A percentile compares a stretch with the other conserved stretches of the same genome.
Evolutionary conservation across 805 yeast genomes (phyloP).

Genomic region (Nakazawaea sp.): DNA sequence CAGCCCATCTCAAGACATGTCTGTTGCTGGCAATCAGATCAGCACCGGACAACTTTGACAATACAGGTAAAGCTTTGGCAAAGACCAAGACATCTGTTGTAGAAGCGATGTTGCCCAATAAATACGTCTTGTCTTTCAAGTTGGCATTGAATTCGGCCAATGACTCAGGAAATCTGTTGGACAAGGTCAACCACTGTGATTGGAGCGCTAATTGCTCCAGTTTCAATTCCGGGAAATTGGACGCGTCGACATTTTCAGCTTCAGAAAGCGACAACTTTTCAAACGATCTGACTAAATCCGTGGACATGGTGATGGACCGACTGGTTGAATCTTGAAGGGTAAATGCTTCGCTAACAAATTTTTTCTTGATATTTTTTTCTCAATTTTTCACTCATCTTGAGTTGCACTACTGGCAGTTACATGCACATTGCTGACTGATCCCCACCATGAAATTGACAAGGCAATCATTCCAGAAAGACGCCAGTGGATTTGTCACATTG

Average conservation of each 20-base stretch:
- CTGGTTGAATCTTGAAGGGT: too few species aligned
- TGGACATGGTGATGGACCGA: too few species aligned
- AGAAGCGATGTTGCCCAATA: constrained; percentile 62
- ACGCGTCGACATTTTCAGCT: constrained; percentile 17
- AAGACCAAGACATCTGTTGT: constrained; percentile 69
- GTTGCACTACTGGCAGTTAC: too few species aligned
- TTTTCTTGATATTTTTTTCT: too few species aligned
- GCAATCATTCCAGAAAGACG: constrained; percentile 46
- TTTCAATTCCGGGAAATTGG: constrained; percentile 21
- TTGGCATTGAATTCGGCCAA: constrained; percentile 58
- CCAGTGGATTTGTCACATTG: constrained; percentile 58
- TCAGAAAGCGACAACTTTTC: constrained; percentile 22
- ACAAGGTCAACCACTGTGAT: constrained; percentile 74
- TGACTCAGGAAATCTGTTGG: constrained; percentile 52
- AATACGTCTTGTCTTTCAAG: constrained; percentile 63
- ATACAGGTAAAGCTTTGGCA: constrained; percentile 55
- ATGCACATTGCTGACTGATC: too few species aligned
- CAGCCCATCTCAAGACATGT: constrained; percentile 91
- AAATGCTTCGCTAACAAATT: too few species aligned
- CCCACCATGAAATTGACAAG: constrained; percentile 48
- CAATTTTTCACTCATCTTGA: too few species aligned
- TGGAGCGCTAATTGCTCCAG: constrained; percentile 47
- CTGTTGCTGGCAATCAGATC: constrained; percentile 59
- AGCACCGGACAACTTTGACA: constrained; percentile 44
- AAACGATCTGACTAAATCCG: constrained; percentile 21